phyloP scores from a whole-genome alignment of 2,329 filamentous ascomycete species.

The Aspergillus luchuensis region DNA sequence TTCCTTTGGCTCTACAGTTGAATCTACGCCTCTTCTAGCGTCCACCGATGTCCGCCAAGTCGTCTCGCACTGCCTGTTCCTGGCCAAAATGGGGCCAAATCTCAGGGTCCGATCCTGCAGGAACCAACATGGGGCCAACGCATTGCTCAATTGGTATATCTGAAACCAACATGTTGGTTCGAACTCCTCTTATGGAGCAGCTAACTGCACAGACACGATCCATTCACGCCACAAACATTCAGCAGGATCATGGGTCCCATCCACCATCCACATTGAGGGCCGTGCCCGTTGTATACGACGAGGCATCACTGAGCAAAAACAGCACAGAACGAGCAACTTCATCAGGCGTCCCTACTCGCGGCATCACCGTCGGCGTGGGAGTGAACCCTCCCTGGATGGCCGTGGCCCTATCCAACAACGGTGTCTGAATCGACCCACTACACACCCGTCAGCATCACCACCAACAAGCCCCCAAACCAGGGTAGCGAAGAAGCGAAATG shows the following conservation, averaged over 20 bases:
- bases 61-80: neutral
- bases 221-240: neutral
- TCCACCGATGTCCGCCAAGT: neutral
- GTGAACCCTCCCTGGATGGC: conserved; percentile 26
- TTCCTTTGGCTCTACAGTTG: conserved; percentile 16
- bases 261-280: conserved; percentile 52
- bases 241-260: conserved; percentile 34
- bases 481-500: conserved; percentile 4
- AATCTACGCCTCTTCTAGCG: neutral
- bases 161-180: neutral
- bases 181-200: neutral
- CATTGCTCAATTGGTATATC: neutral
- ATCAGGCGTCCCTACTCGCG: conserved; percentile 33
- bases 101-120: neutral
- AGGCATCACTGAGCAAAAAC: conserved; percentile 51
- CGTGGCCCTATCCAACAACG: conserved; percentile 31
- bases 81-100: neutral
- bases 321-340: conserved; percentile 49
- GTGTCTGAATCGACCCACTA: conserved; percentile 39
- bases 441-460: conserved; percentile 7
- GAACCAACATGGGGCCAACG: conserved; percentile 3
- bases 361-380: conserved; percentile 25
- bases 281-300: conserved; percentile 51
- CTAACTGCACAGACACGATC: neutral
- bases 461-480: neutral